These are phyloP conservation scores for Cryptococcus sp. DNA, from an alignment of 1,284 basidiomycete genomes.

Conservation along the genomic window DNA sequence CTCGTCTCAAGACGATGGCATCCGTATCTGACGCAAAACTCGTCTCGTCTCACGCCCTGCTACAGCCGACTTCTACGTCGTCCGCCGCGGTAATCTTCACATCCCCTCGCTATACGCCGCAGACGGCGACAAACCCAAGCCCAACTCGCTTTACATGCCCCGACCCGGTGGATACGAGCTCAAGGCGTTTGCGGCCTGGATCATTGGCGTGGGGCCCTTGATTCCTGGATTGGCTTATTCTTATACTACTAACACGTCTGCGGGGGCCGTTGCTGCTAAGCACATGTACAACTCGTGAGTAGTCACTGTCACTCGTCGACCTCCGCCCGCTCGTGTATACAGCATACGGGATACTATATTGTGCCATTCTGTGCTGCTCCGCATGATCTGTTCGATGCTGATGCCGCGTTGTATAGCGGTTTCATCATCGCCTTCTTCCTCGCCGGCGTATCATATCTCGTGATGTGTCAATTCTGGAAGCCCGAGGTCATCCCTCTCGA, in stretches of 20 bases:
- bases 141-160: constrained; percentile 3
- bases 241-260: constrained; percentile 1
- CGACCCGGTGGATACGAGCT: constrained; percentile 2
- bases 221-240: not conserved
- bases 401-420: not conserved
- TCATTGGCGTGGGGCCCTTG: not conserved
- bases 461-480: not conserved
- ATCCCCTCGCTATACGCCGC: constrained; percentile 11
- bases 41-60: too few relatives aligned
- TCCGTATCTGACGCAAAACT: too few relatives aligned
- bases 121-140: constrained; percentile 2
- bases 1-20: too few relatives aligned
- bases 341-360: too few relatives aligned
- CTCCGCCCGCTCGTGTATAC: too few relatives aligned
- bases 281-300: constrained; percentile 7
- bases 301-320: too few relatives aligned
- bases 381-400: too few relatives aligned
- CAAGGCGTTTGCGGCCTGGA: constrained; percentile 6
- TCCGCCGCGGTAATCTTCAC: constrained; percentile 19
- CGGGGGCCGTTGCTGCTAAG: constrained; percentile 3
- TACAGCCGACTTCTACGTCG: constrained; percentile 7
- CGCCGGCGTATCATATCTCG: not conserved
- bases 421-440: constrained; percentile 8
- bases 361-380: too few relatives aligned
- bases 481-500: not conserved